Evolutionary conservation across 2,329 filamentous ascomycete genomes (phyloP).

Genomic region (Periconia digitata): DNA sequence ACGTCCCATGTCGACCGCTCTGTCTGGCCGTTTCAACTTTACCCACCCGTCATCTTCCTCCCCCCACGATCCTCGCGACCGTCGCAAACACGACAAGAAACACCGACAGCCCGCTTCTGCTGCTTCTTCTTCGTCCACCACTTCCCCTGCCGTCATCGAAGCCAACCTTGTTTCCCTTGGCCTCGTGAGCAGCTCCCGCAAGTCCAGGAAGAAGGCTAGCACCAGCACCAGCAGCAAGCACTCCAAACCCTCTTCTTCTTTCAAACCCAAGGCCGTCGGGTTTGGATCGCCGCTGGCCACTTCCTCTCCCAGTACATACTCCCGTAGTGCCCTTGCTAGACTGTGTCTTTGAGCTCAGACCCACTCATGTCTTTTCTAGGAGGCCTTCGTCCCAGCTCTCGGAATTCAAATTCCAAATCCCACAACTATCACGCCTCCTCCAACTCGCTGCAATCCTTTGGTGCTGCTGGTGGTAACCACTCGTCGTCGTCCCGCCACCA

Average conservation of each 20-base stretch:
- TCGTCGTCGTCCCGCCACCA: too few relatives aligned
- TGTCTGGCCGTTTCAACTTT: constrained; percentile 23
- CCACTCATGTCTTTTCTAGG: constrained; percentile 46
- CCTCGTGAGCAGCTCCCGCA: constrained; percentile 26
- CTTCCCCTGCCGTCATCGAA: constrained; percentile 22
- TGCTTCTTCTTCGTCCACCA: too few relatives aligned
- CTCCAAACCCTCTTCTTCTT: too few relatives aligned
- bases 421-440: constrained; percentile 14
- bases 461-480: too few relatives aligned
- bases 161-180: constrained; percentile 39
- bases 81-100: constrained; percentile 17
- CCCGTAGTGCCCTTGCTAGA: constrained; percentile 23
- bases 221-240: constrained; percentile 17
- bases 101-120: constrained; percentile 18
- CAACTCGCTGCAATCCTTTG: background rate
- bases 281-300: constrained; percentile 33
- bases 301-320: constrained; percentile 28
- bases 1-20: constrained; percentile 40
- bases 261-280: constrained; percentile 37
- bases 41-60: too few relatives aligned
- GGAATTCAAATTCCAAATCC: constrained; percentile 28
- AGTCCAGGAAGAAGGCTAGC: constrained; percentile 11
- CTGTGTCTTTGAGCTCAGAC: constrained; percentile 39
- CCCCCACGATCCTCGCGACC: constrained; percentile 15
- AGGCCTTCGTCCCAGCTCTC: constrained; percentile 40